Base-by-base conservation (phyloP, 75 land plant species). In the Picea glauca region DNA sequence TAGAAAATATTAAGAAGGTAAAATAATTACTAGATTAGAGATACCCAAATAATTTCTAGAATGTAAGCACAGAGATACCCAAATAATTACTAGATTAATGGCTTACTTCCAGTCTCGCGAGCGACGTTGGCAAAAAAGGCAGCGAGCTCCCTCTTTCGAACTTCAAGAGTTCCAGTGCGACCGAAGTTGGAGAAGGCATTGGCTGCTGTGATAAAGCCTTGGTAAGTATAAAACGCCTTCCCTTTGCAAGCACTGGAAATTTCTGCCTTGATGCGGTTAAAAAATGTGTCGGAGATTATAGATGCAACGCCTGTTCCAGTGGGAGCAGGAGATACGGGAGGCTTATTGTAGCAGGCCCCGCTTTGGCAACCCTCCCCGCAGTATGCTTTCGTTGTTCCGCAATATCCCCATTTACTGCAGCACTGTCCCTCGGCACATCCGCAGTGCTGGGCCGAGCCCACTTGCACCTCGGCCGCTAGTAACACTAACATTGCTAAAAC, bases 101-200 rank as follows among this genome's bases (percentile, higher is more conserved):
- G 8, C 12, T 7, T 76, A 87, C 92, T 84, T 43, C 83, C 83
- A 58, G 94, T 90, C 77, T 92, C 94, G 30, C 87, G 92, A 1
- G 87, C 80, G 13, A 89, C 85, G 79, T 92, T 85, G 11, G 81
- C 94, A 12, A 88, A 83, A 78, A 92, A 92, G 31, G 92, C 94
- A 9, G 94, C 94, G 43, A 92, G 59, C 83, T 92, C 94, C 76
- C 87, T 83, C 79, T 88, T 86, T 40, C 83, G 81, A 4, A 75
- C 76, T 13, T 58, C 81, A 11, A 5, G 4, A 59, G 75, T 75
- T 8, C 94, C 94, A 17, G 90, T 84, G 40, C 82, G 82, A 3
- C 76, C 92, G 59, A 92, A 92, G 13, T 59, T 85, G 1, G 63
- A 1, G 62, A 86, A 92, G 12, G 88, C 79, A 0, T 60, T 72